phyloP scores from a whole-genome alignment of 805 yeast species.

The Dipodascus albidus region DNA sequence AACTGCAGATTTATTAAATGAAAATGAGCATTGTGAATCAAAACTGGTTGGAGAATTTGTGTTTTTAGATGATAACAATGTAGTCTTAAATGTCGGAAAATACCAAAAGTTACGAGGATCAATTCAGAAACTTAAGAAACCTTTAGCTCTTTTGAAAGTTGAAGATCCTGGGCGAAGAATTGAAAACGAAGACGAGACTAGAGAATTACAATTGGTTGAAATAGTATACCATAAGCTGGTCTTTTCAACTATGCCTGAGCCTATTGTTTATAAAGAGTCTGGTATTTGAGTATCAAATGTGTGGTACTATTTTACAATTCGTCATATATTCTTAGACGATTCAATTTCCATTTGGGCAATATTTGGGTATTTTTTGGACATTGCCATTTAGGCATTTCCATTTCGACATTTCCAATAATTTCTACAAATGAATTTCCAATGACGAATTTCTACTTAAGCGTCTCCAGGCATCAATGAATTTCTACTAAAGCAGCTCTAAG shows the following conservation, averaged over 20 bases:
- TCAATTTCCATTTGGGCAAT: too few species aligned
- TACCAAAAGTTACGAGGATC: slow-evolving; percentile 16
- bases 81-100: slow-evolving; percentile 13
- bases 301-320: too few species aligned
- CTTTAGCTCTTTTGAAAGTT: slow-evolving; percentile 14
- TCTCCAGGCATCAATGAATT: too few species aligned
- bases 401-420: too few species aligned
- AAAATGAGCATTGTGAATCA: not conserved
- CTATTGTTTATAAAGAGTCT: slow-evolving; percentile 7
- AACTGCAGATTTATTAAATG: not conserved
- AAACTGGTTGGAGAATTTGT: slow-evolving; percentile 9
- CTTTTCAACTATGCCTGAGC: slow-evolving; percentile 16
- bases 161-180: not conserved
- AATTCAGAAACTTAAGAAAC: slow-evolving; percentile 12
- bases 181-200: slow-evolving; percentile 6
- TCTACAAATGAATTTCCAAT: too few species aligned
- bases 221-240: slow-evolving; percentile 13
- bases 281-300: too few species aligned
- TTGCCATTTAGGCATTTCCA: too few species aligned
- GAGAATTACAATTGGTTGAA: slow-evolving; percentile 11
- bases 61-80: slow-evolving; percentile 7
- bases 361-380: too few species aligned
- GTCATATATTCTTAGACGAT: too few species aligned
- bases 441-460: too few species aligned
- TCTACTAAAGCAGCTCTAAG: too few species aligned